Conservation (phyloP, 257 asterid genomes). For the Petunia secreta region DNA sequence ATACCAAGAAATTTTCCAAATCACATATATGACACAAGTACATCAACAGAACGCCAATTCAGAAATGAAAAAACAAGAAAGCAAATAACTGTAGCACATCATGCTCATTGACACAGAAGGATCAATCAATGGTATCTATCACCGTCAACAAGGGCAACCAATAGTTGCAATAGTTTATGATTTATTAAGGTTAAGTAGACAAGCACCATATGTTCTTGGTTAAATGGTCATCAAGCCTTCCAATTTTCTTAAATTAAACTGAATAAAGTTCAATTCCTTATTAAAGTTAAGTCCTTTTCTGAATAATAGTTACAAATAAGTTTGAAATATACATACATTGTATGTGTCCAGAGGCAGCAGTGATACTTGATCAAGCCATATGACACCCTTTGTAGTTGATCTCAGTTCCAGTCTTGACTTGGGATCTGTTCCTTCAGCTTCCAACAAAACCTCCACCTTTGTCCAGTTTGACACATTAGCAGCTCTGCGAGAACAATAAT, state of each 20-base stretch:
- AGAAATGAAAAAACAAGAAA: too few species aligned
- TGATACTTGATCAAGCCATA: slow-evolving; percentile 98
- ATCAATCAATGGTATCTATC: too few species aligned
- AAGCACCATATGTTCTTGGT: not conserved
- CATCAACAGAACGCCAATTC: not conserved
- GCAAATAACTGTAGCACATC: not conserved
- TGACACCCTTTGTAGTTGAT: slow-evolving; percentile 65
- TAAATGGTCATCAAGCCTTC: not conserved
- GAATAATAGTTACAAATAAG: not conserved
- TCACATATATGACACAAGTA: not conserved
- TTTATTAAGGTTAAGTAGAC: not conserved
- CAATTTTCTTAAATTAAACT: not conserved
- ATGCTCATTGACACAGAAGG: too few species aligned
- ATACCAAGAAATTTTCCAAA: not conserved
- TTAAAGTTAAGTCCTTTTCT: not conserved
- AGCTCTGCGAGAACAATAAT: slow-evolving; percentile 52
- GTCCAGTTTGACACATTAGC: slow-evolving; percentile 74
- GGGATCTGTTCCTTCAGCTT: slow-evolving; percentile 66
- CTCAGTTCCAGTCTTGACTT: slow-evolving; percentile 80
- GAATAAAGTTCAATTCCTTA: not conserved
- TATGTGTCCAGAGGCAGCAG: slow-evolving; percentile 88
- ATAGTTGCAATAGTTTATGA: not conserved
- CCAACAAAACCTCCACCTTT: slow-evolving; percentile 58
- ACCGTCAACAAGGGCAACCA: too few species aligned
- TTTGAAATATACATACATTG: slow-evolving; percentile 51